Base-by-base conservation (phyloP, 2,329 filamentous ascomycete species). In the Phoma sp. region DNA sequence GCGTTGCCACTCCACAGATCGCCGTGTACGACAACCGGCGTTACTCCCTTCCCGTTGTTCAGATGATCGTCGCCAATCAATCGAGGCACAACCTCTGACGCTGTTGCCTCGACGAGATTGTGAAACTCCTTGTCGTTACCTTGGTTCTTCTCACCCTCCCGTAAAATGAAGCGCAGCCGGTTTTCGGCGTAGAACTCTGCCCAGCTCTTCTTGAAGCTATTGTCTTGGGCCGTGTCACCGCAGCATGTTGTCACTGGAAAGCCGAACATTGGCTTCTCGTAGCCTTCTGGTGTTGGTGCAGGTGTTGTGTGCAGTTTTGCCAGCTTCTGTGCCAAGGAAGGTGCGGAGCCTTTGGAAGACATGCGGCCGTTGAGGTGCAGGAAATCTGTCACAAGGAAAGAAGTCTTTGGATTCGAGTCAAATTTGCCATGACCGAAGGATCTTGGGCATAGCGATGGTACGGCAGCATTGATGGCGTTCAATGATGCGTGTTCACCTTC, bases 1-100 rank as follows among this genome's bases (percentile, higher is more conserved):
- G 89, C 86, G 73, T 97, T 97, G 0, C 93, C 93, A 60, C 86
- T 89, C 93, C 93, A 97, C n/a, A 97, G 75, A 76, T 97, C 93
- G 0, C 93, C 93, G 69, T 98, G 93, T 0, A 96, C 80, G 5
- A 96, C 83, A 0, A 95, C 92, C 0, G 93, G 91, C n/a, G 72
- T 79, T 24, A 95, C 81, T 0, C 81, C 83, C 42, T 84, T 77
- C 4, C 83, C 82, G 56, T 77, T 78, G 36, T 83, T 85, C 9
- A 96, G 73, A 68, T 87, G 85, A 0, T 77, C 80, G 47, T 90
- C 86, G 0, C 87, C 86, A 10, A 97, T 77, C n/a, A 97, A 75
- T 1, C 88, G 78, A 0, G 91, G 91, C 1, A 96, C 90, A 0
- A 96, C 88, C 7, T 75, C 74, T 0, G 70, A 66, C 0, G 85